These are phyloP conservation scores for Moesziomyces sp. DNA, from an alignment of 1,284 basidiomycete species.

Conservation along the genomic window DNA sequence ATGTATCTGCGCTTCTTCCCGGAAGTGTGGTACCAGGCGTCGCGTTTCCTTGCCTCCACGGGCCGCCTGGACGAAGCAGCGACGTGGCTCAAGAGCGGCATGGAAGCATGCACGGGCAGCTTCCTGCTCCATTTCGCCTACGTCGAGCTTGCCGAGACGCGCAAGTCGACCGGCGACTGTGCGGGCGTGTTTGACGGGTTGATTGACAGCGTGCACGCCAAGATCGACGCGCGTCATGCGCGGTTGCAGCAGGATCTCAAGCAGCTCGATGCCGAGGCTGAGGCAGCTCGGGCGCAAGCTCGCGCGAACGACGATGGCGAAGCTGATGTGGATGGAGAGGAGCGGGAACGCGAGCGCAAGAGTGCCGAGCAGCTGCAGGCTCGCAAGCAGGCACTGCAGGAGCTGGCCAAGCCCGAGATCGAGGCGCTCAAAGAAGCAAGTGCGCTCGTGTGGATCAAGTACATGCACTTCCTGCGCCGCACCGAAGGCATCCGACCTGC, in stretches of 20 bases:
- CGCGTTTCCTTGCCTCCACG: slow-evolving; percentile 79
- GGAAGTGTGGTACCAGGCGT: slow-evolving; percentile 96
- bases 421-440: slow-evolving; percentile 70
- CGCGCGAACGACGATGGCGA: slow-evolving; percentile 67
- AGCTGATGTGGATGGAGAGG: slow-evolving; percentile 68
- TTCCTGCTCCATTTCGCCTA: slow-evolving; percentile 89
- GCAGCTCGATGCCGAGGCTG: slow-evolving; percentile 66
- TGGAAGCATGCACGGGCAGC: slow-evolving; percentile 87
- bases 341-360: slow-evolving; percentile 74
- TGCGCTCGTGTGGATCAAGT: slow-evolving; percentile 77
- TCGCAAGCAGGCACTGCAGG: slow-evolving; percentile 64
- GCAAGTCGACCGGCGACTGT: slow-evolving; percentile 68
- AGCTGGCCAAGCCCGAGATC: slow-evolving; percentile 69
- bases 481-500: slow-evolving; percentile 84
- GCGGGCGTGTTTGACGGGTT: slow-evolving; percentile 74
- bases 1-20: slow-evolving; percentile 92
- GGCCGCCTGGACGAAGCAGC: slow-evolving; percentile 84
- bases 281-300: slow-evolving; percentile 41
- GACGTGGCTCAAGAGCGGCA: slow-evolving; percentile 82
- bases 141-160: slow-evolving; percentile 81
- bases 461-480: slow-evolving; percentile 90
- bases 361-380: slow-evolving; percentile 68
- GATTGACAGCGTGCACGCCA: slow-evolving; percentile 76
- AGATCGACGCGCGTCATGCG: slow-evolving; percentile 78
- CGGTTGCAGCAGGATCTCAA: slow-evolving; percentile 71